Evolutionary conservation across 345 rosid genomes (phyloP).

Genomic region (Bruguiera parviflora): DNA sequence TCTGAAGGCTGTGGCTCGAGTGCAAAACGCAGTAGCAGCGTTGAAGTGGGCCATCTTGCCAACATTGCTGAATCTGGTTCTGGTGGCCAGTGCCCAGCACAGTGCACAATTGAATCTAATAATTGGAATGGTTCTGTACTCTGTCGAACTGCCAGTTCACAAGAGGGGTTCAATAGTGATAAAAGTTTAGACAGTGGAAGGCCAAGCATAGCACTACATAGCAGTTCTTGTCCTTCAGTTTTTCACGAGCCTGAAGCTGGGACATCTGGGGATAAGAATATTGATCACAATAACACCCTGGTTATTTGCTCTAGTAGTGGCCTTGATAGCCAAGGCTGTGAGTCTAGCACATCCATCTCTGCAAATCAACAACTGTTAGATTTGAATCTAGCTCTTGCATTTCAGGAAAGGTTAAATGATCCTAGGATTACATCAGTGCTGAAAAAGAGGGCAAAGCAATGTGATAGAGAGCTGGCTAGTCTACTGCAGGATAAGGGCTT

Average conservation of each 20-base stretch:
- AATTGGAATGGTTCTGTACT: conserved; percentile 52
- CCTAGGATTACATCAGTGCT: conserved; percentile 86
- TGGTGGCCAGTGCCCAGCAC: conserved; percentile 43
- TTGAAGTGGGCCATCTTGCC: conserved; percentile 69
- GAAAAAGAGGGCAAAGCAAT: conserved; percentile 74
- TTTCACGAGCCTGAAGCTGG: conserved; percentile 86
- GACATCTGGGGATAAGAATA: conserved; percentile 53
- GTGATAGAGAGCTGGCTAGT: conserved; percentile 78
- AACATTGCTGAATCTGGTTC: conserved; percentile 59
- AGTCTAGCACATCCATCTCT: conserved; percentile 81
- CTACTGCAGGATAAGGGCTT: conserved; percentile 94
- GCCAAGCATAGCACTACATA: conserved; percentile 80
- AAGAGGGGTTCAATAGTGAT: conserved; percentile 79
- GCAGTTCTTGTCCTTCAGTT: conserved; percentile 88
- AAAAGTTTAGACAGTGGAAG: conserved; percentile 96
- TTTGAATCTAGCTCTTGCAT: conserved; percentile 76
- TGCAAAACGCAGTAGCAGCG: conserved; percentile 84
- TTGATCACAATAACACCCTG: conserved; percentile 57
- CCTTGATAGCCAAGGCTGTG: conserved; percentile 89
- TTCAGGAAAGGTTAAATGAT: conserved; percentile 83
- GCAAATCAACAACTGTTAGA: conserved; percentile 83
- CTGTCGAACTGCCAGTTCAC: conserved; percentile 67
- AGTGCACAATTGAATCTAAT: conserved; percentile 44
- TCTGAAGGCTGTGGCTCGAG: conserved; percentile 99
- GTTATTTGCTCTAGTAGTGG: conserved; percentile 81